phyloP scores from a whole-genome alignment of 1,284 basidiomycete genomes.

The Rhodotorula sp. region DNA sequence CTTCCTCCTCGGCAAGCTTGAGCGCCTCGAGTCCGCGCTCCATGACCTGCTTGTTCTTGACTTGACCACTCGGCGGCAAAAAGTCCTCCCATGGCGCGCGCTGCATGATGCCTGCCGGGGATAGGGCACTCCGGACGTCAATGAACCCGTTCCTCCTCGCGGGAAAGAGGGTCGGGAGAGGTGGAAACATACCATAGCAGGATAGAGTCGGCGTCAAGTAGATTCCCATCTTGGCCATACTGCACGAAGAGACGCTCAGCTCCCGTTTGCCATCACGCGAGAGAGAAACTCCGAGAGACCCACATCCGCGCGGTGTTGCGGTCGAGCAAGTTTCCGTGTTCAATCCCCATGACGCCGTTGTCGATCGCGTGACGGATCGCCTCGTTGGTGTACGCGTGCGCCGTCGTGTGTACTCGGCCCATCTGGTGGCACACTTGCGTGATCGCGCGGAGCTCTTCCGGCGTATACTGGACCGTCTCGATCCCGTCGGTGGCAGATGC shows the following conservation, averaged over 20 bases:
- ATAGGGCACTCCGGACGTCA: constrained; percentile 26
- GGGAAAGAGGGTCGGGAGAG: too few relatives aligned
- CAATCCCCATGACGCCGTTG: constrained; percentile 50
- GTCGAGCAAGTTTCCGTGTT: constrained; percentile 54
- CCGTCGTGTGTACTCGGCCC: constrained; percentile 52
- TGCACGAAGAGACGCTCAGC: neutral
- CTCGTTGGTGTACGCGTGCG: constrained; percentile 51
- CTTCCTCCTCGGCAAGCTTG: constrained; percentile 51
- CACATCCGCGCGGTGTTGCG: constrained; percentile 44
- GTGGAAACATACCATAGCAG: constrained; percentile 6
- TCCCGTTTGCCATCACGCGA: accelerated
- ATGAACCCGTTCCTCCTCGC: too few relatives aligned
- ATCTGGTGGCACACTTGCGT: constrained; percentile 55
- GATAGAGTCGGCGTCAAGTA: constrained; percentile 54
- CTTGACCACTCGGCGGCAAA: constrained; percentile 51
- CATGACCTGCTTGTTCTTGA: constrained; percentile 56
- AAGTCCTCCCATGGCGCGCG: constrained; percentile 55
- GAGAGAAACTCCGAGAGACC: neutral
- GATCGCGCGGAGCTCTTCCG: constrained; percentile 56
- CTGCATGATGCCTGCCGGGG: constrained; percentile 55
- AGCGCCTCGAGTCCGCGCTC: constrained; percentile 51
- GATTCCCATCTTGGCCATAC: constrained; percentile 52
- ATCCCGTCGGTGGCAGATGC: constrained; percentile 55
- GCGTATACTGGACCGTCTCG: constrained; percentile 56
- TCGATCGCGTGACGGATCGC: constrained; percentile 53